These are phyloP conservation scores for Pogostemon cablin DNA, from an alignment of 257 asterid species.

Conservation along the genomic window DNA sequence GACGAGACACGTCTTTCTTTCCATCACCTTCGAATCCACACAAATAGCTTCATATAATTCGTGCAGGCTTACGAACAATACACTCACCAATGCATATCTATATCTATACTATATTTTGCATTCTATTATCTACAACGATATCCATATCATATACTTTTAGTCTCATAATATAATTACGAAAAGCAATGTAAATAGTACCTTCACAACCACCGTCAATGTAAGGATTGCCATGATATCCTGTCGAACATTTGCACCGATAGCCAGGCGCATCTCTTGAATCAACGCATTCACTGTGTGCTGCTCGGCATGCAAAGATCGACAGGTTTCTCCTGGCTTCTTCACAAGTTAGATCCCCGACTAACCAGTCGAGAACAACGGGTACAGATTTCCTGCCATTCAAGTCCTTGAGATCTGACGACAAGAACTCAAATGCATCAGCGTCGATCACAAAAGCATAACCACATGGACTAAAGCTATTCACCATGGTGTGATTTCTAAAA, in stretches of 20 bases:
- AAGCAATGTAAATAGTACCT: constrained; percentile 26
- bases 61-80: constrained; percentile 22
- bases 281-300: constrained; percentile 31
- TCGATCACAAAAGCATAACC: constrained; percentile 44
- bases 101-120: too few species aligned
- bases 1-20: constrained; percentile 23
- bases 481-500: constrained; percentile 28
- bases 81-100: constrained; percentile 31
- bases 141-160: too few species aligned
- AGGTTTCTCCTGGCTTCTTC: constrained; percentile 13
- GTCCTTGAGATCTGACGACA: constrained; percentile 28
- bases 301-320: constrained; percentile 38
- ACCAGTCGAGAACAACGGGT: constrained; percentile 45
- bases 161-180: too few species aligned
- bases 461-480: constrained; percentile 33
- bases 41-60: constrained; percentile 13
- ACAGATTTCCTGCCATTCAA: constrained; percentile 6
- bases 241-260: constrained; percentile 33
- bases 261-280: constrained; percentile 33
- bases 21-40: constrained; percentile 40
- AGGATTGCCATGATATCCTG: constrained; percentile 46
- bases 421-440: constrained; percentile 30
- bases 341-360: constrained; percentile 36
- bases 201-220: constrained; percentile 44
- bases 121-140: too few species aligned